These are phyloP conservation scores for Amphichorda felina DNA, from an alignment of 2,329 filamentous ascomycete species.

Conservation along the genomic window DNA sequence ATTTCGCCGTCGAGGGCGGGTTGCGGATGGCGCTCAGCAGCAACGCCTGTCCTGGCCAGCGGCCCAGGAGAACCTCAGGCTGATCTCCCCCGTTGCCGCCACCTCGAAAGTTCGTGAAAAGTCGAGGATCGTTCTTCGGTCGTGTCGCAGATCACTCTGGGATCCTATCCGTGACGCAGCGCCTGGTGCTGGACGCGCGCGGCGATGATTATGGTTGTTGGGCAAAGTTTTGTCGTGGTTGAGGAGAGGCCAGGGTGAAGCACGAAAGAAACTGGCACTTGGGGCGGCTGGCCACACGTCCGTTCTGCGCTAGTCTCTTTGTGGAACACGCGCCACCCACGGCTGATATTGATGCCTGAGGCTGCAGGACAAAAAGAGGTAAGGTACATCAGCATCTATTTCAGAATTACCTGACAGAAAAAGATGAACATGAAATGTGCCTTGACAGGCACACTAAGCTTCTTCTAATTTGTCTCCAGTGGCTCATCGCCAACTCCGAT, in stretches of 20 bases:
- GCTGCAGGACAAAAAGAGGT: no score
- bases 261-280: slow-evolving; percentile 32
- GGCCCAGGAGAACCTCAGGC: slow-evolving; percentile 34
- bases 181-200: slow-evolving; percentile 41
- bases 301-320: slow-evolving; percentile 19
- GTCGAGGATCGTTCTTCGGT: slow-evolving; percentile 22
- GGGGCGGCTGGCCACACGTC: slow-evolving; percentile 22
- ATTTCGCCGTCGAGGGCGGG: slow-evolving; percentile 16
- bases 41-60: slow-evolving; percentile 22
- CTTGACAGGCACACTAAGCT: no score
- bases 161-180: slow-evolving; percentile 16
- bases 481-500: no score
- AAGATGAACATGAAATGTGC: no score
- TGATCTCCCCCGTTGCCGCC: slow-evolving; percentile 32
- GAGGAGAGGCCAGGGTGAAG: slow-evolving; percentile 26
- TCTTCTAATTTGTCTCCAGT: no score
- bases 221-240: slow-evolving; percentile 31
- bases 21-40: slow-evolving; percentile 17
- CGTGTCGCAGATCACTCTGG: slow-evolving; percentile 17
- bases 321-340: slow-evolving; percentile 7
- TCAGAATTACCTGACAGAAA: no score
- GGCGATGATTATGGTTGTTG: slow-evolving; percentile 25
- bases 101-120: slow-evolving; percentile 22
- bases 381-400: no score
- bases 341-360: slow-evolving; percentile 12